These are phyloP conservation scores for Tricholoma saponaceum DNA, from an alignment of 768 basidiomycete species.

Conservation along the genomic window DNA sequence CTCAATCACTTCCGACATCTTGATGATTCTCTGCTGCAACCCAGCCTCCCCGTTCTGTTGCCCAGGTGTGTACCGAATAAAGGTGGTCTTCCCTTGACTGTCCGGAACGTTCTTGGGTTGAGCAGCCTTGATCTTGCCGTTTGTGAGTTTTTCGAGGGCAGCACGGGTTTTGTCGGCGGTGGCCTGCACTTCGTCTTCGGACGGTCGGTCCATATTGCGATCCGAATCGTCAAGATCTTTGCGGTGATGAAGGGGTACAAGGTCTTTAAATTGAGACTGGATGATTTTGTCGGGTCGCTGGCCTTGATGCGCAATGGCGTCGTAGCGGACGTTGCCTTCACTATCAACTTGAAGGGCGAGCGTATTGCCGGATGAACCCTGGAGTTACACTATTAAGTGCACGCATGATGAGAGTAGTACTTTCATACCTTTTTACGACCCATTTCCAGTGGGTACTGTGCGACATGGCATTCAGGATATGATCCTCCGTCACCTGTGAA, in stretches of 20 bases:
- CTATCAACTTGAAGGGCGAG: slow-evolving; percentile 94
- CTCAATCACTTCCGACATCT: slow-evolving; percentile 97
- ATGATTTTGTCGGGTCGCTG: slow-evolving; percentile 82
- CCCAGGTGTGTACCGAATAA: slow-evolving; percentile 96
- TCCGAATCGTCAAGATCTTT: slow-evolving; percentile 80
- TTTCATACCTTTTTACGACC: slow-evolving; percentile 85
- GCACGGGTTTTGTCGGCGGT: slow-evolving; percentile 89
- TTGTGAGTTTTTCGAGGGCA: slow-evolving; percentile 90
- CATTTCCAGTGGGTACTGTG: slow-evolving; percentile 95
- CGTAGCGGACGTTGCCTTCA: slow-evolving; percentile 95
- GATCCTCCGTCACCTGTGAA: slow-evolving; percentile 74
- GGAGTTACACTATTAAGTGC: slow-evolving; percentile 3
- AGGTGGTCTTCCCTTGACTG: slow-evolving; percentile 76
- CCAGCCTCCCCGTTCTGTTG: slow-evolving; percentile 69
- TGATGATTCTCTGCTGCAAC: slow-evolving; percentile 94
- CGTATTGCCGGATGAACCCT: slow-evolving; percentile 92
- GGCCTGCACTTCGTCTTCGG: slow-evolving; percentile 87
- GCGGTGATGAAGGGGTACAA: slow-evolving; percentile 87
- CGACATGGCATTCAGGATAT: slow-evolving; percentile 93
- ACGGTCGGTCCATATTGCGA: slow-evolving; percentile 83
- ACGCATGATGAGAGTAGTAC: not conserved
- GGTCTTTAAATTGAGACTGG: slow-evolving; percentile 96
- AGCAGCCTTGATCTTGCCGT: slow-evolving; percentile 96
- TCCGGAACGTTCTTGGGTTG: slow-evolving; percentile 95
- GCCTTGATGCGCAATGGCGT: slow-evolving; percentile 95